Evolutionary conservation across 1,139 yeast genomes (phyloP).

Genomic region (Saccharomyces hybrid): DNA sequence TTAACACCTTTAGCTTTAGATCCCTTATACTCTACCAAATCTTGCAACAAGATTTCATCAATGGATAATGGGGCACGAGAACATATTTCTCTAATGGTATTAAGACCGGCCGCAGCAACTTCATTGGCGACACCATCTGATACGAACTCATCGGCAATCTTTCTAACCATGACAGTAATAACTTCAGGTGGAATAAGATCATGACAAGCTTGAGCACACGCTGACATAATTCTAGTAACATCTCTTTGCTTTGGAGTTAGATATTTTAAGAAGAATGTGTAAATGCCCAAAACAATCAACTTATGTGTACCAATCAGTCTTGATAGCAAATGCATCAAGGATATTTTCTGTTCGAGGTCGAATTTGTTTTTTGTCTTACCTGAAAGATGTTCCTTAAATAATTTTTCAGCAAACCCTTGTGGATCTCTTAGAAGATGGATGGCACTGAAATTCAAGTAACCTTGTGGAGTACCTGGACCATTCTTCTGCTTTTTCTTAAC

Average conservation of each 20-base stretch:
- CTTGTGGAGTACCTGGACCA: slow-evolving; percentile 47
- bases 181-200: slow-evolving; percentile 95
- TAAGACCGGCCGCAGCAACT: slow-evolving; percentile 95
- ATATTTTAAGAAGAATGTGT: slow-evolving; percentile 79
- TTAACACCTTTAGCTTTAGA: slow-evolving; percentile 89
- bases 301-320: slow-evolving; percentile 91
- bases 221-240: slow-evolving; percentile 94
- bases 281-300: slow-evolving; percentile 78
- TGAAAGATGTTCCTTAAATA: slow-evolving; percentile 65
- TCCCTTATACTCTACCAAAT: slow-evolving; percentile 81
- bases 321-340: slow-evolving; percentile 78
- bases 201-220: slow-evolving; percentile 92
- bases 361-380: slow-evolving; percentile 60
- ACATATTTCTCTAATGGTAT: slow-evolving; percentile 86
- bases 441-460: slow-evolving; percentile 85
- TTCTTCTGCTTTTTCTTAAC: slow-evolving; percentile 52
- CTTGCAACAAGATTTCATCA: slow-evolving; percentile 78
- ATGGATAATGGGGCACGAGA: slow-evolving; percentile 92
- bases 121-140: slow-evolving; percentile 97
- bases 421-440: slow-evolving; percentile 91
- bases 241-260: slow-evolving; percentile 89
- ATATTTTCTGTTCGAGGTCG: slow-evolving; percentile 79
- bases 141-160: slow-evolving; percentile 94
- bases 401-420: slow-evolving; percentile 88
- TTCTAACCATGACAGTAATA: slow-evolving; percentile 68